These are phyloP conservation scores for Ophiostoma populinum DNA, from an alignment of 2,329 filamentous ascomycete genomes.

Conservation along the genomic window DNA sequence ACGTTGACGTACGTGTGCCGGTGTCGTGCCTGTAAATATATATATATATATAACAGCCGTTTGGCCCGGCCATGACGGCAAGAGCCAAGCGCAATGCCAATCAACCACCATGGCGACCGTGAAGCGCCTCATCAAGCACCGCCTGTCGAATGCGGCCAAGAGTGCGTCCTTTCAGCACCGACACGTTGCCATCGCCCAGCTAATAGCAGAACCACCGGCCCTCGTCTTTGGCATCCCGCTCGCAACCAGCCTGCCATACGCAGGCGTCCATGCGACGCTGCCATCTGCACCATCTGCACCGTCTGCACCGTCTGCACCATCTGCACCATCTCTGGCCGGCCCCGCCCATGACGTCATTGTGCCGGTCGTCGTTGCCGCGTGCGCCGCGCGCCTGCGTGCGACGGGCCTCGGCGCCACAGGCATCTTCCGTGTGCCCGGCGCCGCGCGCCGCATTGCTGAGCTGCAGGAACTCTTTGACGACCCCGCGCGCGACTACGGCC, in stretches of 20 bases:
- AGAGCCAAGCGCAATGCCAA: too few species aligned
- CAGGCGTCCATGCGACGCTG: neutral
- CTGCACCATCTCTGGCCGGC: too few species aligned
- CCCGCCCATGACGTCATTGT: neutral
- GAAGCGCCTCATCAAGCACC: neutral
- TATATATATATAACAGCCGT: too few species aligned
- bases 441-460: constrained; percentile 1
- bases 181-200: too few species aligned
- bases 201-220: neutral
- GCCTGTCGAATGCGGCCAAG: neutral
- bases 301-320: too few species aligned
- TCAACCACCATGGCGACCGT: neutral
- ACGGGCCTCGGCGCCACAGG: neutral
- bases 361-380: neutral
- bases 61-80: too few species aligned
- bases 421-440: neutral
- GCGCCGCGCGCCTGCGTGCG: neutral
- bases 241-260: neutral
- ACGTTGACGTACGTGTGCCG: too few species aligned
- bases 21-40: too few species aligned
- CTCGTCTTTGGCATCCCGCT: neutral
- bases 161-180: neutral
- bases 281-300: too few species aligned
- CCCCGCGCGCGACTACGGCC: neutral
- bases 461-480: constrained; percentile 2